phyloP scores from a whole-genome alignment of 768 basidiomycete genomes.

The Mycena olivaceomarginata region DNA sequence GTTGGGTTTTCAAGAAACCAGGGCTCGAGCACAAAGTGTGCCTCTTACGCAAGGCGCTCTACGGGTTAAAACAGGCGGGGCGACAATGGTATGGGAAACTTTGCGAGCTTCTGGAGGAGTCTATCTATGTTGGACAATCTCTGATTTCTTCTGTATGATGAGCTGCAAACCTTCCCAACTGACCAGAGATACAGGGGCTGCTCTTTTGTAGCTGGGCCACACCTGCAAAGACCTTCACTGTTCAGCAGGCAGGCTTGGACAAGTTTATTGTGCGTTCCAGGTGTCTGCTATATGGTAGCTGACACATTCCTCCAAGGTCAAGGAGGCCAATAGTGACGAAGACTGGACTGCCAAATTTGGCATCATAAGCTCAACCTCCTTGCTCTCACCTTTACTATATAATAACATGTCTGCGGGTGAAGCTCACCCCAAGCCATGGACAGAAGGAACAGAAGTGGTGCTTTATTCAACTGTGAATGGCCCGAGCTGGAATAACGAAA shows the following conservation, averaged over 20 bases:
- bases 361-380: background rate
- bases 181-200: background rate
- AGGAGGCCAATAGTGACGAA: background rate
- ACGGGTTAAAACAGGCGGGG: no score
- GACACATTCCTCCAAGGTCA: background rate
- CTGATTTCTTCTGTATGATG: background rate
- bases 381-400: background rate
- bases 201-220: background rate
- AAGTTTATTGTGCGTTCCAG: background rate
- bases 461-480: background rate
- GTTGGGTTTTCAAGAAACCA: no score
- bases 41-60: background rate
- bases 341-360: background rate
- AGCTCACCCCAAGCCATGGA: background rate
- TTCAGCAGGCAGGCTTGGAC: background rate
- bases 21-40: no score
- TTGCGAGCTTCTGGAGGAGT: background rate
- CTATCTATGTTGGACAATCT: background rate
- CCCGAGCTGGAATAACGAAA: background rate
- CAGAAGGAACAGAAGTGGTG: background rate
- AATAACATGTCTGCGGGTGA: background rate
- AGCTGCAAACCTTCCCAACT: no score
- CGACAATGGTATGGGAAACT: no score
- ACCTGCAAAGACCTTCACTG: background rate
- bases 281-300: background rate